These are phyloP conservation scores for Beauveria australis DNA, from an alignment of 2,329 filamentous ascomycete species.

Conservation along the genomic window DNA sequence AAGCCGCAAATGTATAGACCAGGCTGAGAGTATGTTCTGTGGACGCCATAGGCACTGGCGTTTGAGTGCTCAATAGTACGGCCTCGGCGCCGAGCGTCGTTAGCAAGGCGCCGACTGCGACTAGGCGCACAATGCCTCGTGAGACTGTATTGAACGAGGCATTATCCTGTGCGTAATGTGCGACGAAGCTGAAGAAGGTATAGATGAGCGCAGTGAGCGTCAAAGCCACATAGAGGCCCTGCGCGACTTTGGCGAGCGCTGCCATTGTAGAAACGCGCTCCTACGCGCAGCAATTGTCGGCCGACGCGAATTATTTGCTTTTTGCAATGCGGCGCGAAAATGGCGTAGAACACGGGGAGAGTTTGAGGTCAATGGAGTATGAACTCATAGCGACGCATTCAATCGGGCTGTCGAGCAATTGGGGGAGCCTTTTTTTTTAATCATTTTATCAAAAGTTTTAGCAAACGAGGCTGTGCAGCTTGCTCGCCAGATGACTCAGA, in stretches of 20 bases:
- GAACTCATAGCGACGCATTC: neutral
- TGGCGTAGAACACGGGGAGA: neutral
- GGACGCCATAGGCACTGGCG: neutral
- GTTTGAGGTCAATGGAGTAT: neutral
- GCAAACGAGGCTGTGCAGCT: neutral
- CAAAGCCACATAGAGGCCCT: neutral
- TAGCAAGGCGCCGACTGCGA: neutral
- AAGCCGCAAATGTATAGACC: neutral
- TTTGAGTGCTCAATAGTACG: neutral
- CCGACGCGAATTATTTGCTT: neutral
- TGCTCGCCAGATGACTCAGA: neutral
- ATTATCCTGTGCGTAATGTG: neutral
- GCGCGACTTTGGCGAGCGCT: neutral
- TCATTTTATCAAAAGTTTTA: neutral
- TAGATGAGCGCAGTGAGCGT: neutral
- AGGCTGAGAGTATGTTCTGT: neutral
- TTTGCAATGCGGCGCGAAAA: no score
- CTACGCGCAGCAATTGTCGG: no score
- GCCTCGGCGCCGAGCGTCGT: neutral
- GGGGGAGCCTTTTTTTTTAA: neutral
- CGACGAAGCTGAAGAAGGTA: neutral
- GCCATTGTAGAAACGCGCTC: neutral
- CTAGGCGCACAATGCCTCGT: neutral
- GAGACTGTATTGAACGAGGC: neutral
- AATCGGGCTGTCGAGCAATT: no score